Base-by-base conservation (phyloP, 2,329 filamentous ascomycete genomes). In the Mariannaea elegans region DNA sequence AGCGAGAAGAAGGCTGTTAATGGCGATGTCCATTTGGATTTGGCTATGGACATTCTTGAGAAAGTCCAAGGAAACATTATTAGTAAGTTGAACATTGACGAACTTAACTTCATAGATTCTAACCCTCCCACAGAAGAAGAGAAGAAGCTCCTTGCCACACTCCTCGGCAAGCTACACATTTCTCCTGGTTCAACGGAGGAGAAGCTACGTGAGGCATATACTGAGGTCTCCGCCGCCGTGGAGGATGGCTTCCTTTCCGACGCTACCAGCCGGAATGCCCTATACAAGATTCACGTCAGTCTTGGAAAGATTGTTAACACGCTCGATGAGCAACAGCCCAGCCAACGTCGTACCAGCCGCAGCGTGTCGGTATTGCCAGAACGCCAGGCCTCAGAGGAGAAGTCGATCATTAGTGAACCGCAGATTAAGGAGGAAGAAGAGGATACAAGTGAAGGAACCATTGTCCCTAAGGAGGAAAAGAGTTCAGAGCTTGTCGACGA, bases 161-260 rank as follows among this genome's bases (percentile, higher is more conserved):
- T 97, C 46, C 84, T 98, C 1, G 88, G 88, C 65, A 98, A 97
- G 76, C 81, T 97, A 2, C 88, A 94, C 72, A 84, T 98, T 46
- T 88, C 90, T 1, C 84, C 92, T 0, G 81, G 89, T 2, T 88
- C 87, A 0, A 81, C 82, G 0, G 82, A 87, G 62, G 80, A 84
- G 19, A 86, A 85, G 67, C 78, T 89, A 61, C 79, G 85, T 64
- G 80, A 83, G 36, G 71, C 87, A 32, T 88, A 89, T 73, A 79
- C 82, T 29, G 81, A 86, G 45, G 78, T 90, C 45, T 80, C 84
- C 29, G 80, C 85, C 27, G 87, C 88, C 2, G 87, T 92, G 3
- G 87, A 92, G 36, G 82, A 82, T 42, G 84, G 84, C 47, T 76
- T 88, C 42, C 77, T 86, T 56, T 81, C 81, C 18, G 90, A 87